Conservation (phyloP, 805 yeast genomes). For the Starmerella apicola region DNA sequence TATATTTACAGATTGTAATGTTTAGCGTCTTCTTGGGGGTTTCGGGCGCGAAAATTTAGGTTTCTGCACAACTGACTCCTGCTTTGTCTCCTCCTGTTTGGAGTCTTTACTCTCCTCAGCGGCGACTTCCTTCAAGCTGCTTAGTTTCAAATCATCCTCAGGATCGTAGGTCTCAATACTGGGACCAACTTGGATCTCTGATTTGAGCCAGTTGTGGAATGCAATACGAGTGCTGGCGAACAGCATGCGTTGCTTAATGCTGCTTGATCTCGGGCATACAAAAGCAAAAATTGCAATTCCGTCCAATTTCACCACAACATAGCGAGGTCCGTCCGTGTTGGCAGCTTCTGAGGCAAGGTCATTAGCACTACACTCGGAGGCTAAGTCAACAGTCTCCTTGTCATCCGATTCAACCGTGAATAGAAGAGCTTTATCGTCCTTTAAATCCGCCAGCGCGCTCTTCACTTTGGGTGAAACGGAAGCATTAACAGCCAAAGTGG, state of each 20-base stretch:
- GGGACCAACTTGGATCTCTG: constrained; percentile 1
- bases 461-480: constrained; percentile 17
- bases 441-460: constrained; percentile 19
- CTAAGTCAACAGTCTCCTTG: constrained; percentile 38
- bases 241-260: constrained; percentile 82
- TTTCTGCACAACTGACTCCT: not conserved
- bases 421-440: constrained; percentile 12
- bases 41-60: constrained; percentile 18
- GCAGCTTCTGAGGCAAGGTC: constrained; percentile 29
- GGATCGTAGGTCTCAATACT: constrained; percentile 18
- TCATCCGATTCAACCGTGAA: constrained; percentile 39
- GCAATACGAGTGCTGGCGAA: constrained; percentile 61
- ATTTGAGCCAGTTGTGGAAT: constrained; percentile 23
- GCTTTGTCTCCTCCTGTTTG: not conserved
- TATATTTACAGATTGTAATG: not conserved
- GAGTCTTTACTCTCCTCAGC: too few relatives aligned
- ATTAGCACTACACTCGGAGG: constrained; percentile 21
- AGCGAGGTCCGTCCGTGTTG: constrained; percentile 38
- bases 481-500: constrained; percentile 17
- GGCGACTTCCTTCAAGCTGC: constrained; percentile 6
- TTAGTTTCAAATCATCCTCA: constrained; percentile 6
- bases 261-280: constrained; percentile 82
- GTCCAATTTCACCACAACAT: constrained; percentile 28
- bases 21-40: constrained; percentile 16
- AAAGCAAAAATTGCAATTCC: constrained; percentile 50